These are phyloP conservation scores for Blastobotrys robertii DNA, from an alignment of 805 yeast genomes.

Conservation along the genomic window DNA sequence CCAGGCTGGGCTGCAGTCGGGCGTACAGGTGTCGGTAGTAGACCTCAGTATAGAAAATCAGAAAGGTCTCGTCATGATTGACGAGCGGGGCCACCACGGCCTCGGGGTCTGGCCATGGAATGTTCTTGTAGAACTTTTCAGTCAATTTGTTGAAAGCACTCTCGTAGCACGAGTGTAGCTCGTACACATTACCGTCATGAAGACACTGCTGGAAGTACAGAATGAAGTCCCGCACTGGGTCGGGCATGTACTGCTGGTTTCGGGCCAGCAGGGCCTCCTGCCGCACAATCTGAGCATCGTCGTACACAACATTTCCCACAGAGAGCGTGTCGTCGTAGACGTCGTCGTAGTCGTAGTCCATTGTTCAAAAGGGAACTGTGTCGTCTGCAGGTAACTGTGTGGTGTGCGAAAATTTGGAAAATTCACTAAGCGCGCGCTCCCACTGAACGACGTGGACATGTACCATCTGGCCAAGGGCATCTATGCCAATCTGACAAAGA, in stretches of 20 bases:
- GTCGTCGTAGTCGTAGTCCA: conserved; percentile 16
- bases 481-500: conserved; percentile 46
- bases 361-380: neutral
- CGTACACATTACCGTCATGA: conserved; percentile 34
- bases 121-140: conserved; percentile 34
- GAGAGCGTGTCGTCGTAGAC: conserved; percentile 14
- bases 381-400: neutral
- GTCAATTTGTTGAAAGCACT: conserved; percentile 36
- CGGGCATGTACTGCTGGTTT: conserved; percentile 30
- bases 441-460: conserved; percentile 31
- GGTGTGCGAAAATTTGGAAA: no score
- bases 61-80: conserved; percentile 35
- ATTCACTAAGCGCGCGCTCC: no score
- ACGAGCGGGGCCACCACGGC: conserved; percentile 36
- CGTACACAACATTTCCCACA: conserved; percentile 20
- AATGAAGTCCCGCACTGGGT: conserved; percentile 35
- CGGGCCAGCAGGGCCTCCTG: conserved; percentile 18
- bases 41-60: conserved; percentile 39
- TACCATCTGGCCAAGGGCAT: conserved; percentile 58
- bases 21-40: conserved; percentile 44
- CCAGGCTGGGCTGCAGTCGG: conserved; percentile 33
- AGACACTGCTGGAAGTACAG: conserved; percentile 34
- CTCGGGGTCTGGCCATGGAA: conserved; percentile 40
- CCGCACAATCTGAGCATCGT: conserved; percentile 24
- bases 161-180: conserved; percentile 37